Conservation (phyloP, 2,329 filamentous ascomycete species). For the Exophiala oligosperma region DNA sequence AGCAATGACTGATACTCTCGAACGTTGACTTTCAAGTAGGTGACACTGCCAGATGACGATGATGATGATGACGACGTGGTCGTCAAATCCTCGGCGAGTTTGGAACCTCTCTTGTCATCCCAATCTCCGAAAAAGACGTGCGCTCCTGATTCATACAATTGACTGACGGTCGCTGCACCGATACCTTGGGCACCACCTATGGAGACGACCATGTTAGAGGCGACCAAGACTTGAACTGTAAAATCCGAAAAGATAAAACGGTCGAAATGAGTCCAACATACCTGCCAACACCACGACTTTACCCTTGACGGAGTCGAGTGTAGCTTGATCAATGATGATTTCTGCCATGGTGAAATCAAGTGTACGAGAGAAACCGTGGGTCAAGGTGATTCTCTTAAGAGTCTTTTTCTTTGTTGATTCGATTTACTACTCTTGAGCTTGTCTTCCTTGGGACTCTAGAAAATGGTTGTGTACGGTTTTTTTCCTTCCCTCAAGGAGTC, state of each 20-base stretch:
- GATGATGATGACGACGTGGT: too few relatives aligned
- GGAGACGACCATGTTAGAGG: background rate
- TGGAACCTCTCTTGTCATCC: slow-evolving; percentile 30
- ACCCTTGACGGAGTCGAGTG: slow-evolving; percentile 18
- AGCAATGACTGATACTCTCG: slow-evolving; percentile 47
- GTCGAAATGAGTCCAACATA: background rate
- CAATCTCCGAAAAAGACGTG: slow-evolving; percentile 48
- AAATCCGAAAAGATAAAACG: background rate
- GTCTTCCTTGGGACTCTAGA: too few relatives aligned
- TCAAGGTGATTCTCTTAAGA: too few relatives aligned
- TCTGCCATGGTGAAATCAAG: slow-evolving; percentile 8
- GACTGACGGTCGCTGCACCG: slow-evolving; percentile 43
- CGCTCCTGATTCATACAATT: slow-evolving; percentile 41
- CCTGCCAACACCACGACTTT: slow-evolving; percentile 25
- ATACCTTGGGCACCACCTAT: slow-evolving; percentile 44
- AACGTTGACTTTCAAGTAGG: slow-evolving; percentile 39
- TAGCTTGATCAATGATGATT: slow-evolving; percentile 14
- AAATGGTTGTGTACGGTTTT: too few relatives aligned
- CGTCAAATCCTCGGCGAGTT: slow-evolving; percentile 24
- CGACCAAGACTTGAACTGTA: background rate
- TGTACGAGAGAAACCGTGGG: too few relatives aligned
- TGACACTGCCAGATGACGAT: slow-evolving; percentile 17
- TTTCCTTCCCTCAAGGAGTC: too few relatives aligned
- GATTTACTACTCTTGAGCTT: too few relatives aligned
- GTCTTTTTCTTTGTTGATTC: too few relatives aligned